A percentile compares a stretch with the other conserved stretches of the same genome.
These are phyloP conservation scores for Cercospora citrullina DNA, from an alignment of 2,329 filamentous ascomycete species.

Conservation along the genomic window DNA sequence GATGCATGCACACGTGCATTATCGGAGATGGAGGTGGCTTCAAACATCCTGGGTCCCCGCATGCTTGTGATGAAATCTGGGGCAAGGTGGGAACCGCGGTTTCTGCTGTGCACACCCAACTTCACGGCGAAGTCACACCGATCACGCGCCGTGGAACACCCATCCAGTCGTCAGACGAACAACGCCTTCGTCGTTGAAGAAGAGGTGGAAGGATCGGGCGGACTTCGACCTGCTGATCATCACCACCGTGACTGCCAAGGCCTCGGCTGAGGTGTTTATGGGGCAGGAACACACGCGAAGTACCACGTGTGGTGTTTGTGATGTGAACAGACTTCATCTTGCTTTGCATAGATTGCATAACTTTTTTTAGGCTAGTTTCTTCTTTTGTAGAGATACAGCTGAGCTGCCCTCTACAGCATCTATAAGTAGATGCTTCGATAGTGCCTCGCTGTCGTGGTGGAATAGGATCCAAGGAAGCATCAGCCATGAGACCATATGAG, in stretches of 20 bases:
- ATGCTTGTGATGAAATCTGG: neutral
- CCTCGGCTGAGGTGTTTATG: neutral
- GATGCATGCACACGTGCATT: neutral
- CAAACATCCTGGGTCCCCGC: neutral
- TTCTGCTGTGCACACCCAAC: neutral
- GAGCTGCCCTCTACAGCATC: too few species aligned
- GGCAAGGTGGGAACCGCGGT: neutral
- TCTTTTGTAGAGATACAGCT: too few species aligned
- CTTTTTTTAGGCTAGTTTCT: neutral
- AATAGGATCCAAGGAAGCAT: neutral
- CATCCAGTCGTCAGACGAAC: neutral
- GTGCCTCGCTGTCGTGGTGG: neutral
- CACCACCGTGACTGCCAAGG: neutral
- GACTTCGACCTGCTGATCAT: neutral
- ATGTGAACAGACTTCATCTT: neutral
- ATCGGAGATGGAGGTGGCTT: neutral
- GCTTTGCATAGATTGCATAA: neutral
- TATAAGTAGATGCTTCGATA: too few species aligned
- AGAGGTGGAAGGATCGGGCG: neutral
- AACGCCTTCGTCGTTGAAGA: neutral
- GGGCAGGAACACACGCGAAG: neutral
- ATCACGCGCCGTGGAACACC: conserved; percentile 1
- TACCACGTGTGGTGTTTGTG: neutral
- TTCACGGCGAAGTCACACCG: neutral
- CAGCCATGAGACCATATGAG: neutral